phyloP scores from a whole-genome alignment of 164 flowering plant species.

The Nelumbo lutea region DNA sequence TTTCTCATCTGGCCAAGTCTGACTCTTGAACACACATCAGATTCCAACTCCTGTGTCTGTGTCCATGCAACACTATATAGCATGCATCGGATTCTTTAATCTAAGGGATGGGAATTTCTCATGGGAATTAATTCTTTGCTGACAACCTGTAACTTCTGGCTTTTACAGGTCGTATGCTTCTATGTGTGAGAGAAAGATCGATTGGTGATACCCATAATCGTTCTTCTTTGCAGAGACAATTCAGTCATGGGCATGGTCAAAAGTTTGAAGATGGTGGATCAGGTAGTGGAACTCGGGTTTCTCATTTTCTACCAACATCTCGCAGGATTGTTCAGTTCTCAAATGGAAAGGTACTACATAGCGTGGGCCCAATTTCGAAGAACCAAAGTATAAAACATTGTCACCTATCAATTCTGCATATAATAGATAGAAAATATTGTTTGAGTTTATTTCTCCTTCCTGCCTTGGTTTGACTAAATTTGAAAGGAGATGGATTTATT shows the following conservation, averaged over 20 bases:
- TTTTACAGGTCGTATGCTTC: conserved; percentile 90
- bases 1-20: too few species aligned
- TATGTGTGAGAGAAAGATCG: conserved; percentile 89
- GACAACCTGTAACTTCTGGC: conserved; percentile 9
- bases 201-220: conserved; percentile 53
- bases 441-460: too few species aligned
- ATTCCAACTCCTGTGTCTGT: too few species aligned
- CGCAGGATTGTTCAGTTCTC: conserved; percentile 97
- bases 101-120: too few species aligned
- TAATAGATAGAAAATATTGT: too few species aligned
- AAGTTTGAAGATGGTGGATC: conserved; percentile 79
- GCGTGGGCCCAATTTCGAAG: not conserved
- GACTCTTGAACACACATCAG: too few species aligned
- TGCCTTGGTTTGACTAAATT: too few species aligned
- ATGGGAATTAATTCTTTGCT: not conserved
- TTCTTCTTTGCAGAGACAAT: conserved; percentile 91
- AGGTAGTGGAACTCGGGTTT: conserved; percentile 70
- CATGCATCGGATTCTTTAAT: too few species aligned
- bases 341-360: conserved; percentile 67
- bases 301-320: conserved; percentile 94
- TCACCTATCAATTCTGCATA: too few species aligned
- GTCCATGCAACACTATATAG: too few species aligned
- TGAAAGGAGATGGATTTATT: too few species aligned
- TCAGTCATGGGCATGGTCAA: conserved; percentile 87
- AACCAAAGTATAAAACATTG: too few species aligned